These are phyloP conservation scores for Beauveria sp. DNA, from an alignment of 2,329 filamentous ascomycete species.

Conservation along the genomic window DNA sequence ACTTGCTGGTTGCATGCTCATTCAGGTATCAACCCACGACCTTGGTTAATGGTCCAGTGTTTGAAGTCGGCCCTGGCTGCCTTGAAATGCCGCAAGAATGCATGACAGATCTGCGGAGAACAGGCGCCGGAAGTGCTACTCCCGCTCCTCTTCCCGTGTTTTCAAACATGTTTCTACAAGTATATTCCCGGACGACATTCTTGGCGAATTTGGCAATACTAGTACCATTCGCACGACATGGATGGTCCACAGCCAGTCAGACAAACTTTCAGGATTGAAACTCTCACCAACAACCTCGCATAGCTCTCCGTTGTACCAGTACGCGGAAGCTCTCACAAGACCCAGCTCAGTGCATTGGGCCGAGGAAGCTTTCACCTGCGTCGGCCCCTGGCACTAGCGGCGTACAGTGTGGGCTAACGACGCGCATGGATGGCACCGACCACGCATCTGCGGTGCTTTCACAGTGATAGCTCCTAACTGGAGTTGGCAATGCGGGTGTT, in stretches of 20 bases:
- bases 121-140: background rate
- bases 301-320: background rate
- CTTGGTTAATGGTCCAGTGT: background rate
- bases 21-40: background rate
- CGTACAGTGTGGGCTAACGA: slow-evolving; percentile 6
- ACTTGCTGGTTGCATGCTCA: background rate
- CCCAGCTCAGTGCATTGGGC: background rate
- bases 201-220: background rate
- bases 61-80: background rate
- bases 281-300: background rate
- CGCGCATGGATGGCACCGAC: slow-evolving; percentile 14
- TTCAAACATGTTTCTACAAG: background rate
- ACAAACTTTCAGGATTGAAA: background rate
- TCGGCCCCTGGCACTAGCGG: slow-evolving; percentile 7
- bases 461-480: background rate
- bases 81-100: background rate
- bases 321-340: background rate
- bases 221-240: background rate
- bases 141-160: background rate
- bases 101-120: background rate
- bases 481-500: background rate
- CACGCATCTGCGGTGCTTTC: slow-evolving; percentile 4
- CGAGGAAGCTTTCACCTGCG: slow-evolving; percentile 4
- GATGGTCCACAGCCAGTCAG: background rate
- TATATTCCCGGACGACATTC: background rate